Evolutionary conservation across 2,329 filamentous ascomycete genomes (phyloP), one percentile per base, ranked within the genome.

Genomic region (Talaromyces sp.): DNA sequence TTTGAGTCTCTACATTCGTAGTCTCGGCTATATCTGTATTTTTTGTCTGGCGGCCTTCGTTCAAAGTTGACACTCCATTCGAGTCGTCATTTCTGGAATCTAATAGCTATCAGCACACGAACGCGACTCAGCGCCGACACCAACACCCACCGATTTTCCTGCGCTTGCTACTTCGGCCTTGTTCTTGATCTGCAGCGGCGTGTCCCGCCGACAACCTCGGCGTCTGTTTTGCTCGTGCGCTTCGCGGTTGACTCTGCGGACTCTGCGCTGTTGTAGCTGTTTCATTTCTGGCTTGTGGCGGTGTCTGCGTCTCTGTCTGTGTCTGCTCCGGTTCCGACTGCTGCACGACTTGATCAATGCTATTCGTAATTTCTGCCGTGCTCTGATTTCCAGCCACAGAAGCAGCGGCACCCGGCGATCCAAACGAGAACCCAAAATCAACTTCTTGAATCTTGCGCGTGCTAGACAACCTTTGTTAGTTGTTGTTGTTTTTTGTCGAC

Each of bases 361-460:
- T 60, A 51, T 64, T 65, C 52, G 68, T 61, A 44, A 63, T 59
- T 42, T 63, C 62, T 47, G 65, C 60, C 59, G 66, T 56, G 59
- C 63, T 63, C 51, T 65, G 64, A 27, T 68, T 65, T 12, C 71
- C 68, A 59, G 69, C 68, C n/a, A 67, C 68, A 59, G 67, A 62
- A 51, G 76, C 66, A 44, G 68, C 59, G 14, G 66, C 67, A 31
- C 42, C 42, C 30, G 74, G 68, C n/a, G 69, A 65, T 50, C 76
- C 78, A 67, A 82, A 78, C 0, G 78, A 77, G 66, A 84, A 82
- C 16, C 79, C 81, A 66, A 84, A 84, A 64, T 81, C 76, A 4
- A 81, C 75, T 60, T 75, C 78, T 68, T 75, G 81, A 60, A 77
- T 72, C 64, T 79, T 77, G 61, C 79, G 79, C 64, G 78, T 76